Percentiles rank a stretch among this genome's conserved stretches.
Conservation (phyloP, 345 rosid genomes). For the Salix koriyanagi region DNA sequence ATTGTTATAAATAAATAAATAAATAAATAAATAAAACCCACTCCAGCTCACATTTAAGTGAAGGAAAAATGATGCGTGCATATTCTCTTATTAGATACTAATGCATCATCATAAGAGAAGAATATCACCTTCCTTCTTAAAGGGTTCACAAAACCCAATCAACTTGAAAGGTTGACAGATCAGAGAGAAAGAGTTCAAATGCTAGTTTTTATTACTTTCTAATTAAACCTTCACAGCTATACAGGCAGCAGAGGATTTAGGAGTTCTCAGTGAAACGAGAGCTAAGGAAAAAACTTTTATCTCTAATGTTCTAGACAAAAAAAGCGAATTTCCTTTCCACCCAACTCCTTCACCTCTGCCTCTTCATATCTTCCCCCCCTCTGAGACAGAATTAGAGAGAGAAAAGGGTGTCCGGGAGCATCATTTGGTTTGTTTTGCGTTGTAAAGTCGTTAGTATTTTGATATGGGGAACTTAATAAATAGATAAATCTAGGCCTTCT, state of each 20-base stretch:
- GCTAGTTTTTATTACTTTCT: not conserved
- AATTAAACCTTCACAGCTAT: not conserved
- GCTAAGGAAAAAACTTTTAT: not conserved
- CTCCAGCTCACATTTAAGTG: no score
- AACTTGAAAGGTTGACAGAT: not conserved
- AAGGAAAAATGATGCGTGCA: no score
- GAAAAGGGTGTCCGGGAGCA: not conserved
- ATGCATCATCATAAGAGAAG: no score
- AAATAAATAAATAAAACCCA: no score
- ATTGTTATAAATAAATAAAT: not conserved
- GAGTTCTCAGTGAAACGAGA: not conserved
- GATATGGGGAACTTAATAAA: not conserved
- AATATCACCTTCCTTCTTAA: no score
- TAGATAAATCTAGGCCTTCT: not conserved
- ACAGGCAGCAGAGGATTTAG: not conserved
- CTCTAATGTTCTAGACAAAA: not conserved
- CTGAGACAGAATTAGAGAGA: not conserved
- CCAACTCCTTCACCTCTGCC: not conserved
- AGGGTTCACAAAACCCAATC: not conserved
- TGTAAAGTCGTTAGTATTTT: not conserved
- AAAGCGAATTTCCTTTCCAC: not conserved
- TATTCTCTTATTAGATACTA: no score
- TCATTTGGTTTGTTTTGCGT: not conserved
- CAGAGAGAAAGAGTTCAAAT: not conserved
- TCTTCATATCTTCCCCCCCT: not conserved